Evolutionary conservation across 2,329 filamentous ascomycete genomes (phyloP), one percentile per base, ranked within the genome.

Genomic region (Aspergillus pseudoterreus): DNA sequence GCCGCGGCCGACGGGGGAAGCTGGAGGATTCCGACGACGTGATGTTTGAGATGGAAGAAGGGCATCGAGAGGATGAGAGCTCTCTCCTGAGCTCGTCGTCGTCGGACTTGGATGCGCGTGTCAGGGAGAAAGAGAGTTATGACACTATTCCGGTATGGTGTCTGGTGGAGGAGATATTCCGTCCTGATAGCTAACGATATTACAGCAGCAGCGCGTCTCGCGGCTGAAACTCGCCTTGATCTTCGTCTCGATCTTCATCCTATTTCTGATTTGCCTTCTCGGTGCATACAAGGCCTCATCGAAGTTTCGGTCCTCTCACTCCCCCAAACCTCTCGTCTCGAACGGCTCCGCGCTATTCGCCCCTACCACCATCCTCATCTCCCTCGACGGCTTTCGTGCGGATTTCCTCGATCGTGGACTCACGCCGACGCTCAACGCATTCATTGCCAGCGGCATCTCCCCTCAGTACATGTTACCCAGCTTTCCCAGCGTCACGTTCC

Each of bases 401-500:
- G 94, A 97, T 68, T 97, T 96, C 64, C 77, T 99, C 38, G 82
- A 87, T 57, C 85, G 91, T 12, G 87, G 86, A 0, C 74, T 97
- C 30, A 96, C 92, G 1, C 94, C 92, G 1, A 85, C 86, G 2
- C 77, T 99, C 8, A 89, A 84, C 60, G 80, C 84, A 2, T 87
- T 99, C 57, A 78, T 96, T 55, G 81, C 83, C 54, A 84, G 90
- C 57, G 94, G 94, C 27, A 85, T 97, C 10, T 96, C 92, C 5
- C 92, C 94, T 2, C 81, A 84, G 58, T 96, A 92, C 72, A 96
- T 99, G 91, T 80, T 84, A 6, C 94, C 94, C 0, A 95, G 90
- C 36, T 99, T 99, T 59, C 94, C 94, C 0, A 95, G 90, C 19
- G 90, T 99, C 43, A 99, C 94, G 0, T 99, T 99, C 63, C 94